Evolutionary conservation across 305 asterid genomes (phyloP).

Genomic region (Fraxinus angustifolia): DNA sequence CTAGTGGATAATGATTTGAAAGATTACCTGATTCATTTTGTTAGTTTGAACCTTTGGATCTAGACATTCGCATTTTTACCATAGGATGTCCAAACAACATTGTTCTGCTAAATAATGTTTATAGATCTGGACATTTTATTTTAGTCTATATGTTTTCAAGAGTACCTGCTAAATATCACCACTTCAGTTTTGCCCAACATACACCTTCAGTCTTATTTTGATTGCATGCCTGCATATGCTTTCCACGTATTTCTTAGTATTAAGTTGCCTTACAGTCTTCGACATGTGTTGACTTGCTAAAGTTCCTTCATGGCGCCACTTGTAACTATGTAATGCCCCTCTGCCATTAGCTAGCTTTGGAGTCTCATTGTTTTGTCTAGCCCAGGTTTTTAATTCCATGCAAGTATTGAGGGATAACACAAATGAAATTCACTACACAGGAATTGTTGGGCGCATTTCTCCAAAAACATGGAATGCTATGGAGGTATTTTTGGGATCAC

Average conservation of each 20-base stretch:
- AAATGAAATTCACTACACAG: slow-evolving; percentile 36
- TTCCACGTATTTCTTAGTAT: slow-evolving; percentile 5
- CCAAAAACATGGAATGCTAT: slow-evolving; percentile 94
- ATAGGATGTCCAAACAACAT: neutral
- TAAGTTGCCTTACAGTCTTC: slow-evolving; percentile 1
- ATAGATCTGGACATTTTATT: neutral
- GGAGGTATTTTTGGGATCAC: slow-evolving; percentile 80
- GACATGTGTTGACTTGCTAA: neutral
- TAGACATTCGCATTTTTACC: neutral
- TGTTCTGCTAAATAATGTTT: neutral
- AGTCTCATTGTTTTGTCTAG: neutral
- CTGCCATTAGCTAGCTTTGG: neutral
- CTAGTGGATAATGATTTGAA: neutral
- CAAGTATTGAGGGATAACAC: slow-evolving; percentile 11
- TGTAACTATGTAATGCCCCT: neutral
- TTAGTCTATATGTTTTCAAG: neutral
- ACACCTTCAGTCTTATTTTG: neutral
- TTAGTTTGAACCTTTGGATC: neutral
- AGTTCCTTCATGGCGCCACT: neutral
- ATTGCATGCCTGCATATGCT: neutral
- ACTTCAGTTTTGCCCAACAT: neutral
- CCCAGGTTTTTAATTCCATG: neutral
- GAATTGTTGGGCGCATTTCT: slow-evolving; percentile 95
- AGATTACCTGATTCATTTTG: neutral
- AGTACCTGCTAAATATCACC: neutral